These are phyloP conservation scores for Vigna mungo DNA, from an alignment of 306 rosid genomes.

Conservation along the genomic window DNA sequence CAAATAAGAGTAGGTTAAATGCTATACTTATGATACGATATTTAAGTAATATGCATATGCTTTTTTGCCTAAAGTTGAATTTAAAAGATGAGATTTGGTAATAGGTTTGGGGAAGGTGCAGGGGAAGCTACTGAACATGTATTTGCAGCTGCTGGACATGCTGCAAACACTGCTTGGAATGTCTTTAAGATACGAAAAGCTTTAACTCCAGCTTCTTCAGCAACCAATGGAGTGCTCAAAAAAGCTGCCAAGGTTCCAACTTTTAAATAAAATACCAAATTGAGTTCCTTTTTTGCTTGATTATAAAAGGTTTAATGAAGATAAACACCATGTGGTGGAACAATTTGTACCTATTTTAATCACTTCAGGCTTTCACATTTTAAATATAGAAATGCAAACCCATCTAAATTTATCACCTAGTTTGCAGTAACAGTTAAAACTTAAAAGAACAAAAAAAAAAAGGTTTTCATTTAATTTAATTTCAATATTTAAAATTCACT, in stretches of 20 bases:
- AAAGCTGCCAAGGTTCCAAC: constrained; percentile 54
- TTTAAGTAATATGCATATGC: no score
- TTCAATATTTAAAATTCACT: no score
- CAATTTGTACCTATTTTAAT: neutral
- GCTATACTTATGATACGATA: no score
- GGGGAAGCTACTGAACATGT: constrained; percentile 85
- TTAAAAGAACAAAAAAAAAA: no score
- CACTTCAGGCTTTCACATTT: neutral
- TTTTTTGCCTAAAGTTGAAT: neutral
- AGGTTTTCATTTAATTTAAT: no score
- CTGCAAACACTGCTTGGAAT: constrained; percentile 84
- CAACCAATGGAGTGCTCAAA: constrained; percentile 61
- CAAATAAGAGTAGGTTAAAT: no score
- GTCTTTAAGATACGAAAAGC: constrained; percentile 81
- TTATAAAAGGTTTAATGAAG: neutral
- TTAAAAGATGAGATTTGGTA: constrained; percentile 9
- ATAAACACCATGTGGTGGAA: neutral
- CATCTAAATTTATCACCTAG: no score
- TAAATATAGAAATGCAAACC: no score
- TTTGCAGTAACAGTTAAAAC: no score
- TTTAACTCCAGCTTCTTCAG: constrained; percentile 80
- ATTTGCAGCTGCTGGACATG: constrained; percentile 84
- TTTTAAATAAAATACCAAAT: constrained; percentile 30
- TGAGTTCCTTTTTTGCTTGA: constrained; percentile 17
- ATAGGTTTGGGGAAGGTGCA: constrained; percentile 85